Evolutionary conservation across 768 basidiomycete species (phyloP).

Genomic region (Boletus coccyginus): DNA sequence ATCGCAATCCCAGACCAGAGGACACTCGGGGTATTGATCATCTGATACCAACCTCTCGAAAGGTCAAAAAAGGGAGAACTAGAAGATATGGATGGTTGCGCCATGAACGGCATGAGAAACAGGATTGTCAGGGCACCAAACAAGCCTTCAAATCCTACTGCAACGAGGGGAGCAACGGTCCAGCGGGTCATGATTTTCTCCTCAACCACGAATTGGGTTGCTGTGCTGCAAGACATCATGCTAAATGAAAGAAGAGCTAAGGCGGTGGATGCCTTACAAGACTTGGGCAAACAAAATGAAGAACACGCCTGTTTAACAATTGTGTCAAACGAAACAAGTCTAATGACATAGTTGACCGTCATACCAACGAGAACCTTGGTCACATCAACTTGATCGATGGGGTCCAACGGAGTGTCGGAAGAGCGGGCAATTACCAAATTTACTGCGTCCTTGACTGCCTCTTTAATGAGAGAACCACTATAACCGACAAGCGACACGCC

Average conservation of each 20-base stretch:
- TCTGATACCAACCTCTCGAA: slow-evolving; percentile 85
- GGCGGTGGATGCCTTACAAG: slow-evolving; percentile 57
- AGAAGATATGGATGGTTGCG: slow-evolving; percentile 62
- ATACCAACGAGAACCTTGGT: slow-evolving; percentile 72
- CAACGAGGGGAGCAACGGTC: slow-evolving; percentile 82
- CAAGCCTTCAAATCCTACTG: slow-evolving; percentile 92
- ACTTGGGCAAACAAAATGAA: slow-evolving; percentile 93
- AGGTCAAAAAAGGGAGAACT: slow-evolving; percentile 81
- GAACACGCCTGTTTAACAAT: slow-evolving; percentile 62
- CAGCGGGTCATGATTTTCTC: slow-evolving; percentile 93
- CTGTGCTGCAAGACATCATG: slow-evolving; percentile 55
- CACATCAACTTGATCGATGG: slow-evolving; percentile 57
- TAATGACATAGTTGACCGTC: slow-evolving; percentile 5
- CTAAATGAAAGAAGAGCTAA: background rate
- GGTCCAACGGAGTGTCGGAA: slow-evolving; percentile 39
- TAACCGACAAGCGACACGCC: slow-evolving; percentile 86
- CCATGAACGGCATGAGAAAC: slow-evolving; percentile 75
- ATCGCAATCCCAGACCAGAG: slow-evolving; percentile 67
- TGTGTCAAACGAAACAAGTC: slow-evolving; percentile 17
- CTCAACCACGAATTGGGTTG: slow-evolving; percentile 92
- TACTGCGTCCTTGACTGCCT: slow-evolving; percentile 51
- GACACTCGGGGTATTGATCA: slow-evolving; percentile 73
- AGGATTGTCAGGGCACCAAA: slow-evolving; percentile 84
- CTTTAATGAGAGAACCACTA: slow-evolving; percentile 85
- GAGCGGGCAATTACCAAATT: slow-evolving; percentile 14